Evolutionary conservation across 1,139 yeast genomes (phyloP).

Genomic region (Saccharomycopsis crataegensis): DNA sequence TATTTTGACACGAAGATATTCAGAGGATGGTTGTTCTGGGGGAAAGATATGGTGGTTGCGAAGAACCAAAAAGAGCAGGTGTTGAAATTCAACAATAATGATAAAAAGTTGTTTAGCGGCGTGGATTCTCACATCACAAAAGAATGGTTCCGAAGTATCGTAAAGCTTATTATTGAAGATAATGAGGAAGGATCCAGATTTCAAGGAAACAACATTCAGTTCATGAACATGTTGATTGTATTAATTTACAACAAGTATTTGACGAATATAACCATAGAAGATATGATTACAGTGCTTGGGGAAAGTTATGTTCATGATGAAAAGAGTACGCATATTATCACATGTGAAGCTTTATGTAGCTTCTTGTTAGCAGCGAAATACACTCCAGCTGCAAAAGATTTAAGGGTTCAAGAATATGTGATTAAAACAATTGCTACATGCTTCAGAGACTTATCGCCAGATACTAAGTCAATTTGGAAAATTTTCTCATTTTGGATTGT

Average conservation of each 20-base stretch:
- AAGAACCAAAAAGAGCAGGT: conserved; percentile 22
- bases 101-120: conserved; percentile 40
- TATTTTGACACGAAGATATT: conserved; percentile 51
- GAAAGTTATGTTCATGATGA: conserved; percentile 52
- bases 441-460: conserved; percentile 66
- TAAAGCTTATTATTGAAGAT: conserved; percentile 53
- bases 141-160: conserved; percentile 51
- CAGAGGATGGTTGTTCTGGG: conserved; percentile 82
- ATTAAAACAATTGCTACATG: conserved; percentile 38
- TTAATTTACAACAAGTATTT: conserved; percentile 37
- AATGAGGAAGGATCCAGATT: conserved; percentile 57
- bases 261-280: conserved; percentile 30
- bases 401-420: conserved; percentile 39
- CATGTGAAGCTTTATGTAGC: conserved; percentile 56
- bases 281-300: conserved; percentile 45
- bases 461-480: conserved; percentile 70
- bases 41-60: conserved; percentile 45
- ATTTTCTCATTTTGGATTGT: conserved; percentile 74
- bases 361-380: conserved; percentile 43
- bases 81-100: conserved; percentile 32
- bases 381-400: conserved; percentile 26
- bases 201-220: conserved; percentile 53
- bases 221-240: conserved; percentile 40
- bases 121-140: conserved; percentile 32
- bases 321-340: conserved; percentile 54